phyloP scores from a whole-genome alignment of 371 early-diverging fungal genomes.

The Synchytrium microbalum region DNA sequence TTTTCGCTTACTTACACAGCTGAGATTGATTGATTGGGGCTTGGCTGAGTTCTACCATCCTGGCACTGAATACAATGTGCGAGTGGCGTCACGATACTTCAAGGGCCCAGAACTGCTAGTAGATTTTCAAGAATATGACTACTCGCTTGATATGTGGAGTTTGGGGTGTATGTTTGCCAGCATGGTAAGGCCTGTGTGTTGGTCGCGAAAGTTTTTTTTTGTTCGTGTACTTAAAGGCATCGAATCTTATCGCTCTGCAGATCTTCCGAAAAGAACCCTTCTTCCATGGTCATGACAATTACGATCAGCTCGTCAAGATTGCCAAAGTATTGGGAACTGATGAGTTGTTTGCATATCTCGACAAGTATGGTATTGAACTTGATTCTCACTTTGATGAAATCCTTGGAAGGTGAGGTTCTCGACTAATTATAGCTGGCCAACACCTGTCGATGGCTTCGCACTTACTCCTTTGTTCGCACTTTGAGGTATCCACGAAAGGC shows the following conservation, averaged over 20 bases:
- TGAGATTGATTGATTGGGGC: constrained; percentile 99
- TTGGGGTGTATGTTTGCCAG: constrained; percentile 99
- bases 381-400: constrained; percentile 80
- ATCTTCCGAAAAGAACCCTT: constrained; percentile 98
- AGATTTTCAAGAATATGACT: constrained; percentile 97
- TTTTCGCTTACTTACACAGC: constrained; percentile 31
- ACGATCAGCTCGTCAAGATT: constrained; percentile 97
- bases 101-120: constrained; percentile 99
- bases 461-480: no score
- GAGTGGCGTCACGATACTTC: constrained; percentile 98
- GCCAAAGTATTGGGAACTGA: constrained; percentile 93
- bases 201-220: not conserved
- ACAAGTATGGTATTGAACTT: constrained; percentile 90
- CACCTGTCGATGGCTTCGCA: no score
- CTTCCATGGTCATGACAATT: constrained; percentile 98
- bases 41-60: constrained; percentile 99
- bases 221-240: not conserved
- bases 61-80: constrained; percentile 93
- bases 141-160: constrained; percentile 99
- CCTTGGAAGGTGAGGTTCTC: constrained; percentile 46
- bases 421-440: no score
- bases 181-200: constrained; percentile 56
- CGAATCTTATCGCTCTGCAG: no score
- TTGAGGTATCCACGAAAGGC: constrained; percentile 83
- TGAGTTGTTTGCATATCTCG: constrained; percentile 79